A percentile compares a stretch with the other conserved stretches of the same genome.
These are phyloP conservation scores for Citrus trifoliata DNA, from an alignment of 345 rosid genomes.

Conservation along the genomic window DNA sequence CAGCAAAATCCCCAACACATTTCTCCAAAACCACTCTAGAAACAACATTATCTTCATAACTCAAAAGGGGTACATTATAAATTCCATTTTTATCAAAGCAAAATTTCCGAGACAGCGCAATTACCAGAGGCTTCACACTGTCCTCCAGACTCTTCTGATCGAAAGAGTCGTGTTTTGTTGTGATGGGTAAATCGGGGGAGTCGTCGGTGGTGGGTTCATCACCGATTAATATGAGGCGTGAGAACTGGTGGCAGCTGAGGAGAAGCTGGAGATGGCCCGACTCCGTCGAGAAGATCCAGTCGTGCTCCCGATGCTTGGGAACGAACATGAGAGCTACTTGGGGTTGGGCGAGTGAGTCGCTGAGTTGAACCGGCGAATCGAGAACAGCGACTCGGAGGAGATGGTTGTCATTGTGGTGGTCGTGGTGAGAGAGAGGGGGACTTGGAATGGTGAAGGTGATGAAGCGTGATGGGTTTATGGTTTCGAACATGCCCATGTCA, in stretches of 20 bases:
- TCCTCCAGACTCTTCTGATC: conserved; percentile 22
- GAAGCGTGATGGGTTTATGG: conserved; percentile 61
- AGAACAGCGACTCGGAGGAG: conserved; percentile 74
- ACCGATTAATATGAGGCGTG: conserved; percentile 66
- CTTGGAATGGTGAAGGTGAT: conserved; percentile 58
- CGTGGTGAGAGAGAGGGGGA: conserved; percentile 11
- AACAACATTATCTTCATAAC: conserved; percentile 59
- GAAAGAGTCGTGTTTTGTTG: conserved; percentile 7
- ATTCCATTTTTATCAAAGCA: conserved; percentile 12
- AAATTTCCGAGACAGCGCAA: conserved; percentile 49
- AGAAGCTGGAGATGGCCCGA: conserved; percentile 85
- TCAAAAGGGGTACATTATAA: conserved; percentile 43
- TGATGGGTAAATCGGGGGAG: conserved; percentile 14
- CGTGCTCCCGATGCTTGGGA: conserved; percentile 63
- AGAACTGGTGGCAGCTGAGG: conserved; percentile 43
- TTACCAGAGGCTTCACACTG: conserved; percentile 43
- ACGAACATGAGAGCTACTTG: conserved; percentile 67
- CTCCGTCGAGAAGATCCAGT: conserved; percentile 91
- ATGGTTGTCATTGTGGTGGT: neutral
- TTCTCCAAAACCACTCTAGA: conserved; percentile 46
- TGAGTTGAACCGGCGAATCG: conserved; percentile 57
- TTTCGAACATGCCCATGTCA: conserved; percentile 47
- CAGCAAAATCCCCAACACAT: conserved; percentile 48
- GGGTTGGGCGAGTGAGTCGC: conserved; percentile 9
- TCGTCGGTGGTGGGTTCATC: conserved; percentile 19